Evolutionary conservation across 208 protist species (phyloP), one percentile per base, ranked within the genome.

Genomic region (Trichomonas tenax): DNA sequence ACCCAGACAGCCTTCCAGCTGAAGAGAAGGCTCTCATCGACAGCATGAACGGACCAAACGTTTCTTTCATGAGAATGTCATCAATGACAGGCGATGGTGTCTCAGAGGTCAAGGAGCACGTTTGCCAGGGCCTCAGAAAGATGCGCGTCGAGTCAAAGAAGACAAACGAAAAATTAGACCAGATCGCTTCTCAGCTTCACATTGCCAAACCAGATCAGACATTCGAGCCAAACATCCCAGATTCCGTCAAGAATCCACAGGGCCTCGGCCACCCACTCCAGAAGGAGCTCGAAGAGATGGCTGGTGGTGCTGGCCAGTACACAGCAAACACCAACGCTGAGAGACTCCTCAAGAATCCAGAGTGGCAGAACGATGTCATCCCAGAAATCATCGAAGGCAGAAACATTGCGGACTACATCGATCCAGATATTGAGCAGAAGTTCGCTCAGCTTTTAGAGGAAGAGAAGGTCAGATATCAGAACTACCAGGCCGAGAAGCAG

Each of bases 11-110:
- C 34, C 96, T 99, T 0, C 96, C 96, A 21, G 82, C 97, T 3
- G 98, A 98, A 63, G 98, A 99, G 40, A 97, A 98, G 58, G 97
- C 98, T 34, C 97, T 98, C 9, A 97, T 99, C n/a, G 41, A 97
- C 17, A 48, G 11, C 4, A n/a, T 97, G 15, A 0, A 8, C 15
- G 63, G n/a, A 90, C 82, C 95, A n/a, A 96, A 97, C 17, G 96
- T 96, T 86, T 41, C 82, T 31, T 96, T 97, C 48, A 86, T 88
- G 58, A 98, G 97, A 44, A 99, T 99, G 96, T 98, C 97, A 96
- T 99, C 98, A 14, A 97, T 99, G 31, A 99, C 98, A 0, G 99
- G 99, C 84, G 97, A 99, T 21, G 98, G 97, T 88, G 96, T 98
- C 34, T 96, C 96, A 4, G 96, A 97, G 17, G 63, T 97, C 84